Evolutionary conservation across 164 flowering plant genomes (phyloP), one percentile per base, ranked within the genome.

Genomic region (Macadamia integrifolia): DNA sequence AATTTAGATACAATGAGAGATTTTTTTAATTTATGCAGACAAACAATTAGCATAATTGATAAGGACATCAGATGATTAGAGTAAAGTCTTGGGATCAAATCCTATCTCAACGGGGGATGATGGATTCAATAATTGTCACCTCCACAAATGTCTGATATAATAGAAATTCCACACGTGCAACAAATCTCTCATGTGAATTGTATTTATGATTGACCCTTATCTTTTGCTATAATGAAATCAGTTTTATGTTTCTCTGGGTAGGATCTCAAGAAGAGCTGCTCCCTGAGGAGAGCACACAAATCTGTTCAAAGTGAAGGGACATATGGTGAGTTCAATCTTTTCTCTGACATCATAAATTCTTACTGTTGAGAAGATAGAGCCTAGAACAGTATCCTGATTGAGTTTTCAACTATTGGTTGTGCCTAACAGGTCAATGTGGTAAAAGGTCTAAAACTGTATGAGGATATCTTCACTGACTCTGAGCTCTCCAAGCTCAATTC

Each of bases 361-460:
- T 74, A 78, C 52, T 68, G 40, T 68, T 61, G 64, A 64, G 23
- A 65, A 66, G 66, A 71, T 66, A 56, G 61, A 61, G 35, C 17
- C 13, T 58, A 60, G 60, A 67, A 57, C 18, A 11, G 7, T 53
- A 11, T 53, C 57, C 15, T 49, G 53, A 49, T 10, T 49, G 53
- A 69, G 63, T 65, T 64, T 68, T 64, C 59, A n/a, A 40, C 43
- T 44, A 6, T 64, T 66, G n/a, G 50, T 72, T 60, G 23, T 55
- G 30, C 55, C 31, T 70, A 71, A 75, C 91, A 94, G 99, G 96
- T 94, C 66, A 94, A 94, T 76, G 99, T 94, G 69, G 91, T 90
- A 53, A 89, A 83, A 78, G 98, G 99, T 42, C 78, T 94, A 29
- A 94, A 94, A 80, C 53, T 92, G 71, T 90, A 82, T 64, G 96